Evolutionary conservation across 2,329 filamentous ascomycete species (phyloP).

Genomic region (Aureobasidium mangrovei): DNA sequence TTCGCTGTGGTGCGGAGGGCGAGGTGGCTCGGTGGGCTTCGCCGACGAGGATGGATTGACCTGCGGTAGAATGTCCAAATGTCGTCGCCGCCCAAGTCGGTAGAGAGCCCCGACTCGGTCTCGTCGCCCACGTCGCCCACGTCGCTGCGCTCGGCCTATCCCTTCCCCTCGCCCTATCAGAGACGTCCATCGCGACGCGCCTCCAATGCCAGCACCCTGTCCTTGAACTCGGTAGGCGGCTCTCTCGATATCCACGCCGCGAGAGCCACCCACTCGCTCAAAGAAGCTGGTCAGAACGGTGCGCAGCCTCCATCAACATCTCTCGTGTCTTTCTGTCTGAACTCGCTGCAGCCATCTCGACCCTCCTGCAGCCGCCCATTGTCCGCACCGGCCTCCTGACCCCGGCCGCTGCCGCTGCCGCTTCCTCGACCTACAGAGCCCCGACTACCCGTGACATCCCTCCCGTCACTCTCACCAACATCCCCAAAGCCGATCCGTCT

Average conservation of each 20-base stretch:
- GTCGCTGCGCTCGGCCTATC: conserved; percentile 37
- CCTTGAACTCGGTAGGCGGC: conserved; percentile 73
- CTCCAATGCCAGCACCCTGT: conserved; percentile 66
- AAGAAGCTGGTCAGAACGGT: conserved; percentile 81
- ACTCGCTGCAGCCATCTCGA: conserved; percentile 64
- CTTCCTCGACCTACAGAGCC: conserved; percentile 35
- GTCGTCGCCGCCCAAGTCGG: conserved; percentile 37
- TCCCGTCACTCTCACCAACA: conserved; percentile 82
- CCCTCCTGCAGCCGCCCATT: conserved; percentile 83
- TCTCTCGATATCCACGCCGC: conserved; percentile 61
- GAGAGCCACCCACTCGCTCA: conserved; percentile 48
- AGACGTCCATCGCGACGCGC: conserved; percentile 57
- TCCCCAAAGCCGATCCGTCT: conserved; percentile 67
- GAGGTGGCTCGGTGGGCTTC: not conserved
- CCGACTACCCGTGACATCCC: conserved; percentile 56
- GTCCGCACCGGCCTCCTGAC: conserved; percentile 77
- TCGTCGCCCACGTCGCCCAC: conserved; percentile 33
- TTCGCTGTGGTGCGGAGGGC: not conserved
- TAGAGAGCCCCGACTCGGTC: conserved; percentile 37
- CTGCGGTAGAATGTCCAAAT: not conserved
- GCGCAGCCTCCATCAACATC: conserved; percentile 13
- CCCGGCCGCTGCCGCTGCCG: conserved; percentile 54
- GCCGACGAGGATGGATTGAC: not conserved
- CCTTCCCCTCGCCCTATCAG: conserved; percentile 38
- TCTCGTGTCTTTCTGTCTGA: not conserved